Conservation (phyloP, 1,284 basidiomycete species). For the Leccinum pallidistipes region DNA sequence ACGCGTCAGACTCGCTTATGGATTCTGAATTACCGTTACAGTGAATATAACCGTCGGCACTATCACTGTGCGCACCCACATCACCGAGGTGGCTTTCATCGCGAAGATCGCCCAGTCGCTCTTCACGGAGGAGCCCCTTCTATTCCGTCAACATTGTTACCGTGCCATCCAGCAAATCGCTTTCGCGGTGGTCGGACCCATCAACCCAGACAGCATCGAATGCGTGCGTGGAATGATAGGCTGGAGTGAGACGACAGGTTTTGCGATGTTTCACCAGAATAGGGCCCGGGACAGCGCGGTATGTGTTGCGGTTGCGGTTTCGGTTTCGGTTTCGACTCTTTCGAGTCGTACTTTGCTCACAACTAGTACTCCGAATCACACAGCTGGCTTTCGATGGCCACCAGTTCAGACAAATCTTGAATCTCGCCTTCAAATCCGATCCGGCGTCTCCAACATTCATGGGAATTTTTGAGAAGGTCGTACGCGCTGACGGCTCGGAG, state of each 20-base stretch:
- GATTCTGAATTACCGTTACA: not conserved
- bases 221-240: not conserved
- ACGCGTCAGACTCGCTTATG: not conserved
- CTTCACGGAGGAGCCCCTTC: not conserved
- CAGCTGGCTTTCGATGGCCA: not conserved
- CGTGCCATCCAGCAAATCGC: not conserved
- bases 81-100: not conserved
- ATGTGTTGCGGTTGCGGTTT: not conserved
- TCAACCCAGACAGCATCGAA: not conserved
- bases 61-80: not conserved
- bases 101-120: not conserved
- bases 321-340: not conserved
- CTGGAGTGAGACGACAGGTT: not conserved
- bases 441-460: not conserved
- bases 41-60: not conserved
- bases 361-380: not conserved
- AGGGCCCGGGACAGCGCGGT: not conserved
- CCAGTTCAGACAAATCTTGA: not conserved
- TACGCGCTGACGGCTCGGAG: not conserved
- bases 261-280: not conserved
- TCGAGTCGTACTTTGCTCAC: not conserved
- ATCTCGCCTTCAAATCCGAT: not conserved
- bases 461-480: not conserved
- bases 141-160: not conserved
- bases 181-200: not conserved